phyloP scores from a whole-genome alignment of 805 yeast genomes.

The Grigorovia jiainica region DNA sequence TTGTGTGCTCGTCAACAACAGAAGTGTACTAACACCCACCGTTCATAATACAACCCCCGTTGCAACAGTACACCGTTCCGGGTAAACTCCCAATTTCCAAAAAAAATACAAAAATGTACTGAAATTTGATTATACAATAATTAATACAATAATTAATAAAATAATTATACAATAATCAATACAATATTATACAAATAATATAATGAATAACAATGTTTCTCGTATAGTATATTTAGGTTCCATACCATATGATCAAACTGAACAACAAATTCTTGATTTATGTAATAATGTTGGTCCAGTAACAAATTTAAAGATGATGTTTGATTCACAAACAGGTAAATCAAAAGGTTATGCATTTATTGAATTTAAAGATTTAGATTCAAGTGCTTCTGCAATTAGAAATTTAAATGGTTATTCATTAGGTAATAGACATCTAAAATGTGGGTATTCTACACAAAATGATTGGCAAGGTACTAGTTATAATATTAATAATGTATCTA shows the following conservation, averaged over 20 bases:
- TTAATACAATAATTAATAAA: not conserved
- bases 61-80: no score
- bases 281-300: slow-evolving; percentile 89
- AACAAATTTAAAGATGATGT: slow-evolving; percentile 58
- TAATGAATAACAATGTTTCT: slow-evolving; percentile 22
- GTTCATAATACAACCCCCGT: no score
- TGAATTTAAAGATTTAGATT: slow-evolving; percentile 71
- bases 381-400: slow-evolving; percentile 85
- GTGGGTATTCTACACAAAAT: slow-evolving; percentile 60
- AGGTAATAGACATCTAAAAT: slow-evolving; percentile 62
- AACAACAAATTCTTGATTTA: slow-evolving; percentile 81
- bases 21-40: no score
- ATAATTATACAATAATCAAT: not conserved
- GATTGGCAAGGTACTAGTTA: slow-evolving; percentile 15
- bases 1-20: no score
- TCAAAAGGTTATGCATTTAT: slow-evolving; percentile 88
- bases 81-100: no score
- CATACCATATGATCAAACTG: slow-evolving; percentile 88
- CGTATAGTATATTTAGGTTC: slow-evolving; percentile 67
- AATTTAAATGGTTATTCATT: slow-evolving; percentile 72
- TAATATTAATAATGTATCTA: not conserved
- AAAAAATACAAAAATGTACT: no score
- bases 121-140: not conserved
- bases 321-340: slow-evolving; percentile 82
- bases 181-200: not conserved